Evolutionary conservation across 148 eudicot species (phyloP).

Genomic region (Amaranthus cruentus): DNA sequence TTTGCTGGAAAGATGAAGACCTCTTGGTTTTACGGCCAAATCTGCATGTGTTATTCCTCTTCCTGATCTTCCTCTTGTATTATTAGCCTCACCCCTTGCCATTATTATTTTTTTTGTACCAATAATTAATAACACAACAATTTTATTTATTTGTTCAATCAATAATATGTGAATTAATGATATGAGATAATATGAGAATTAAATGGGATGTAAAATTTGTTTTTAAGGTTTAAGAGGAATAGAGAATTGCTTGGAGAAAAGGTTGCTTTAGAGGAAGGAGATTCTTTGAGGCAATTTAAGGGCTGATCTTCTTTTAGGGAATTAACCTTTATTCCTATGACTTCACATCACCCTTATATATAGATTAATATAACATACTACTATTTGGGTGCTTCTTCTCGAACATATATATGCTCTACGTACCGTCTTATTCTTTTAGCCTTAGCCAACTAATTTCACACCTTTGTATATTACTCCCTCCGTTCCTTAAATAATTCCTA

Average conservation of each 20-base stretch:
- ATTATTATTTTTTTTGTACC: too few species aligned
- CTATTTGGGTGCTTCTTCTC: conserved; percentile 5
- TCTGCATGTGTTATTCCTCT: conserved; percentile 40
- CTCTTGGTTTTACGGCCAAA: conserved; percentile 31
- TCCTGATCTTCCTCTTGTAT: background rate
- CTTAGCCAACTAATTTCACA: too few species aligned
- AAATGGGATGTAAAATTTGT: background rate
- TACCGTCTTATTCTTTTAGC: too few species aligned
- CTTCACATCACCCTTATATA: conserved; percentile 1
- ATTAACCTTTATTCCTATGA: conserved; percentile 22
- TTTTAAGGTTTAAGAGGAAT: background rate
- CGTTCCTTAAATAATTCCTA: too few species aligned
- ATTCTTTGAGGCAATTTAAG: conserved; percentile 38
- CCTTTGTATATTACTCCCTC: too few species aligned
- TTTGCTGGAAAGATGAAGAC: conserved; percentile 34
- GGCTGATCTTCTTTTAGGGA: background rate
- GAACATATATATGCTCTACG: conserved; percentile 12
- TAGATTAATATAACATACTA: too few species aligned
- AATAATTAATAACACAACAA: too few species aligned
- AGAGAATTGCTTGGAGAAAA: conserved; percentile 84
- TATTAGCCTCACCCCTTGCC: background rate
- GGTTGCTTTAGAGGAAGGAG: conserved; percentile 84
- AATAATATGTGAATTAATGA: background rate
- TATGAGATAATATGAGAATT: background rate
- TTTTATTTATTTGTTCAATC: background rate